These are phyloP conservation scores for Flaveria brownii DNA, from an alignment of 129 eudicot species.

Conservation along the genomic window DNA sequence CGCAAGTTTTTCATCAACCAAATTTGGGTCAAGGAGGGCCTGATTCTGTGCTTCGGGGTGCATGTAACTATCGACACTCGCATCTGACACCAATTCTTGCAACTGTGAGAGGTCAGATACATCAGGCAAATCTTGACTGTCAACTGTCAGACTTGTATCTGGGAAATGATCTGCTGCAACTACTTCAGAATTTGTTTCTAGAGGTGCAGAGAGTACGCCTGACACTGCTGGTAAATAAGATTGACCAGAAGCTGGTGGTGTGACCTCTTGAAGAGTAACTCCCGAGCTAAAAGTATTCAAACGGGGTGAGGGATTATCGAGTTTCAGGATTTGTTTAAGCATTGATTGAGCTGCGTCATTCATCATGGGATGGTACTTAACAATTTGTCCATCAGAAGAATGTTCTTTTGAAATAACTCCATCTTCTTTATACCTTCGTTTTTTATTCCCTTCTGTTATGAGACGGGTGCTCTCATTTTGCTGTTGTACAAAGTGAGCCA, in stretches of 20 bases:
- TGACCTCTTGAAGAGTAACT: conserved; percentile 80
- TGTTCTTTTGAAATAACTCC: conserved; percentile 33
- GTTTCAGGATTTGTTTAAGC: conserved; percentile 65
- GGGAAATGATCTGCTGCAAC: conserved; percentile 39
- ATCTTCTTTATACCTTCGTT: conserved; percentile 69
- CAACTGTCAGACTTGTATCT: conserved; percentile 35
- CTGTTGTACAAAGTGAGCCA: conserved; percentile 79
- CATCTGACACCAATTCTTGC: conserved; percentile 46
- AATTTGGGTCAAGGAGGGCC: conserved; percentile 38
- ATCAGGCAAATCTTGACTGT: conserved; percentile 42
- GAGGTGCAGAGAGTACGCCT: conserved; percentile 38
- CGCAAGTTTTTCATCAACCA: conserved; percentile 39
- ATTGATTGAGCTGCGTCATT: conserved; percentile 69
- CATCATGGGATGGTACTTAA: conserved; percentile 72
- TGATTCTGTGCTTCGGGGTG: conserved; percentile 41
- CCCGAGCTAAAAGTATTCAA: conserved; percentile 49
- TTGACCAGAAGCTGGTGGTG: conserved; percentile 34
- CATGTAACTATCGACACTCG: conserved; percentile 36
- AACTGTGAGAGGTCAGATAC: conserved; percentile 52
- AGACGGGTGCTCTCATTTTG: conserved; percentile 60
- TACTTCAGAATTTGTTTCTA: conserved; percentile 39
- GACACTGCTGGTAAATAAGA: conserved; percentile 41
- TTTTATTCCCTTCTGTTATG: conserved; percentile 66
- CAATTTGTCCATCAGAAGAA: conserved; percentile 58
- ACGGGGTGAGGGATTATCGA: conserved; percentile 47